These are phyloP conservation scores for Cadophora luteo-olivacea DNA, from an alignment of 2,329 filamentous ascomycete species.

Conservation along the genomic window DNA sequence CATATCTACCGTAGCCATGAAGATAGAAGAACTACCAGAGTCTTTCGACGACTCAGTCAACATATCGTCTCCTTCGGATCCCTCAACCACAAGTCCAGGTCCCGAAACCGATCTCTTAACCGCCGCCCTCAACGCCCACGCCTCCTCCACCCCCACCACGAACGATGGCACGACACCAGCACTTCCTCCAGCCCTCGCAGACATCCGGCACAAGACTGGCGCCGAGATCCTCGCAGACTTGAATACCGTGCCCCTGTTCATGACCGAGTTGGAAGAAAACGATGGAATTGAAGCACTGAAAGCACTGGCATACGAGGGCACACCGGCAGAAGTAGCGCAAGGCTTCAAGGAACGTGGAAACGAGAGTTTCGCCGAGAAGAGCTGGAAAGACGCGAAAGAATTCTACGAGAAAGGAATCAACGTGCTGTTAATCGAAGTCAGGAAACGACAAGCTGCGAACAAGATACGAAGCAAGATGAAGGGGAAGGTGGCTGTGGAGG, in stretches of 20 bases:
- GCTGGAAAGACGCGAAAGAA: slow-evolving; percentile 84
- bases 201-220: slow-evolving; percentile 59
- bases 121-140: slow-evolving; percentile 38
- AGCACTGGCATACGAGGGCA: slow-evolving; percentile 92
- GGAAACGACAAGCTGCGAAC: slow-evolving; percentile 50
- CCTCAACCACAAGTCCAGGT: slow-evolving; percentile 21
- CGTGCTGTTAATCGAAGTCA: slow-evolving; percentile 70
- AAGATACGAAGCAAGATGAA: slow-evolving; percentile 1
- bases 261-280: slow-evolving; percentile 92
- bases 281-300: slow-evolving; percentile 84
- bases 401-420: slow-evolving; percentile 89
- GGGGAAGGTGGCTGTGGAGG: slow-evolving; percentile 40
- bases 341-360: slow-evolving; percentile 95
- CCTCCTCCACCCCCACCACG: slow-evolving; percentile 24
- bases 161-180: slow-evolving; percentile 38
- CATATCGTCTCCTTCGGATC: slow-evolving; percentile 19
- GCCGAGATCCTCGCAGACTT: slow-evolving; percentile 69
- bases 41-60: slow-evolving; percentile 30
- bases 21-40: slow-evolving; percentile 40
- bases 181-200: slow-evolving; percentile 64
- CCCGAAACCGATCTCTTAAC: slow-evolving; percentile 38
- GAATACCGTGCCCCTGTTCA: slow-evolving; percentile 85
- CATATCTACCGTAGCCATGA: slow-evolving; percentile 34
- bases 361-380: slow-evolving; percentile 76
- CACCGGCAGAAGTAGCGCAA: slow-evolving; percentile 78